Conservation (phyloP, 2,329 filamentous ascomycete genomes). For the Fusarium sp. region DNA sequence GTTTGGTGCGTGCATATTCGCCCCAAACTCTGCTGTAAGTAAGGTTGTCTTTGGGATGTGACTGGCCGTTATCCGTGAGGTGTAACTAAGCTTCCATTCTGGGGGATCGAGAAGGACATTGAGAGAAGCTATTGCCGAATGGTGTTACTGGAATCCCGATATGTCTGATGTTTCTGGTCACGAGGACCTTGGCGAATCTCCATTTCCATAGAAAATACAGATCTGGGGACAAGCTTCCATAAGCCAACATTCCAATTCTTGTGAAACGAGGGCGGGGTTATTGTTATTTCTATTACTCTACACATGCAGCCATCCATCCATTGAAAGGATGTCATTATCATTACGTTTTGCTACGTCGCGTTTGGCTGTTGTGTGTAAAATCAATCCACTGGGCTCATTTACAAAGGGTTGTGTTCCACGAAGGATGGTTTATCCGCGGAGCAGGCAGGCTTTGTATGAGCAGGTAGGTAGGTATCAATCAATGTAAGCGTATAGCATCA, state of each 20-base stretch:
- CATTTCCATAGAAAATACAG: constrained; percentile 15
- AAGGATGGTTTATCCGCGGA: constrained; percentile 21
- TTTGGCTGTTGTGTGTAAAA: constrained; percentile 26
- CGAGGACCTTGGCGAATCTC: constrained; percentile 36
- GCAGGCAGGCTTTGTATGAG: constrained; percentile 17
- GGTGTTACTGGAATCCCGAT: constrained; percentile 30
- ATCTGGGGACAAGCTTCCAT: constrained; percentile 32
- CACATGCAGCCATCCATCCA: constrained; percentile 40
- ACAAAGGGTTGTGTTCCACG: constrained; percentile 23
- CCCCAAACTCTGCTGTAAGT: constrained; percentile 25
- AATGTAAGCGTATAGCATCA: neutral
- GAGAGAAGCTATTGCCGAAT: constrained; percentile 43
- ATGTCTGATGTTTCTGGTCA: constrained; percentile 33
- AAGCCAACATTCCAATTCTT: neutral
- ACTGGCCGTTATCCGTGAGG: constrained; percentile 13
- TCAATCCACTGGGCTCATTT: constrained; percentile 16
- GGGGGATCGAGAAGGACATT: constrained; percentile 22
- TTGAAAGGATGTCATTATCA: constrained; percentile 27
- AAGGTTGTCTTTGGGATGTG: constrained; percentile 21
- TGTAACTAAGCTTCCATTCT: neutral
- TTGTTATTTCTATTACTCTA: constrained; percentile 47
- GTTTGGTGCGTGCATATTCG: constrained; percentile 7
- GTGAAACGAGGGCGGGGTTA: constrained; percentile 38
- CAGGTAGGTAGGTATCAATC: neutral
- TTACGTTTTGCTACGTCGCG: constrained; percentile 49